Evolutionary conservation across 169 alveolate genomes (phyloP).

Genomic region (Cryptosporidium tyzzeri): DNA sequence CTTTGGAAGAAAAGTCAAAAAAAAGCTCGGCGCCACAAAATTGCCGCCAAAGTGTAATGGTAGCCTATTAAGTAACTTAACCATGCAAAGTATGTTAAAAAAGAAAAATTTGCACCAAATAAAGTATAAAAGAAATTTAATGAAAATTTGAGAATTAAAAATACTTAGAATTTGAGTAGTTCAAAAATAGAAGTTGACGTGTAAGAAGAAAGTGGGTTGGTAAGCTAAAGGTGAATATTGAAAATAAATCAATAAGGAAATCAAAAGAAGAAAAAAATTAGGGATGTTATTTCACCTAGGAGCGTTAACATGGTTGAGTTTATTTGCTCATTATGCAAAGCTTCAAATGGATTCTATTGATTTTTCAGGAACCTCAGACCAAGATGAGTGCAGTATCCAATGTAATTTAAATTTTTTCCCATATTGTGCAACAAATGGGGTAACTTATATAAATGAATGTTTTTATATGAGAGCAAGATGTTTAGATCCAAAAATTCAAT

Average conservation of each 20-base stretch:
- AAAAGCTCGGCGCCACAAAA: neutral
- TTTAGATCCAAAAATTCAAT: constrained; percentile 64
- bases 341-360: constrained; percentile 70
- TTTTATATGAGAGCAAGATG: constrained; percentile 60
- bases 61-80: neutral
- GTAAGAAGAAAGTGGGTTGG: neutral
- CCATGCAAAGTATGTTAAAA: neutral
- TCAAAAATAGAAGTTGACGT: neutral
- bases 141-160: neutral
- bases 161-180: neutral
- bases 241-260: neutral
- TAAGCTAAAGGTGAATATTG: neutral
- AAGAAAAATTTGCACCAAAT: too few species aligned
- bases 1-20: neutral
- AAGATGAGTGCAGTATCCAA: constrained; percentile 53
- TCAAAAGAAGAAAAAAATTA: neutral
- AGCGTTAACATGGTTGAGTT: constrained; percentile 57
- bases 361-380: constrained; percentile 17
- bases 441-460: constrained; percentile 69
- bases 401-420: constrained; percentile 71
- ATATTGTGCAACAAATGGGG: constrained; percentile 68
- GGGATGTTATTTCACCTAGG: constrained; percentile 66
- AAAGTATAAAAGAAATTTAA: too few species aligned
- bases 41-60: neutral
- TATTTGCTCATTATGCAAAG: constrained; percentile 73